Evolutionary conservation across 192 early-diverging fungal species (phyloP).

Genomic region (Rhizophagus prolifer): DNA sequence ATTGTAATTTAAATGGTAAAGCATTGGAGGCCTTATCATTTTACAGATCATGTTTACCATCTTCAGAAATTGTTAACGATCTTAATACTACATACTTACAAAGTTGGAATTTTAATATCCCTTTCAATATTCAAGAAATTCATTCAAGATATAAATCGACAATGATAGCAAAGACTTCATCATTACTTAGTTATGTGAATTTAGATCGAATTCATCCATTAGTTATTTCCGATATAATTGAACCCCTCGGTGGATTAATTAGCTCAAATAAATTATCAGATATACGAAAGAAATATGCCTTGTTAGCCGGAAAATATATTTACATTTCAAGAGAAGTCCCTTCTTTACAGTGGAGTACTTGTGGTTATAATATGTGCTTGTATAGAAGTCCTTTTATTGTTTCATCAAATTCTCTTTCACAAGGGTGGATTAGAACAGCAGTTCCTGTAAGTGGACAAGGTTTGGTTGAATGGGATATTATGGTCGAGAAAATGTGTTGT

Average conservation of each 20-base stretch:
- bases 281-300: neutral
- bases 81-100: neutral
- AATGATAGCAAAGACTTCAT: neutral
- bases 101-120: neutral
- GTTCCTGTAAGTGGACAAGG: neutral
- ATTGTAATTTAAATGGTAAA: neutral
- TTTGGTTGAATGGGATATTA: slow-evolving; percentile 4
- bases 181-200: neutral
- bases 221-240: neutral
- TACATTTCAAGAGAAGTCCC: neutral
- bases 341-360: neutral
- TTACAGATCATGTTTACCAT: neutral
- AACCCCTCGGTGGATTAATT: neutral
- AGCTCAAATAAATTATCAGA: neutral
- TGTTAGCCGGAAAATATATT: neutral
- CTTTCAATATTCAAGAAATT: neutral
- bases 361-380: neutral
- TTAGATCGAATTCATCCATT: neutral
- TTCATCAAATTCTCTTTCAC: neutral
- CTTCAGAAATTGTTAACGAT: neutral
- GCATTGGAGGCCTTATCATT: neutral
- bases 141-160: neutral
- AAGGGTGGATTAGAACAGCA: neutral
- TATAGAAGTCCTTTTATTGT: neutral
- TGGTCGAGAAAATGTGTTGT: slow-evolving; percentile 1